phyloP scores from a whole-genome alignment of 164 flowering plant genomes.

The Piper betle region DNA sequence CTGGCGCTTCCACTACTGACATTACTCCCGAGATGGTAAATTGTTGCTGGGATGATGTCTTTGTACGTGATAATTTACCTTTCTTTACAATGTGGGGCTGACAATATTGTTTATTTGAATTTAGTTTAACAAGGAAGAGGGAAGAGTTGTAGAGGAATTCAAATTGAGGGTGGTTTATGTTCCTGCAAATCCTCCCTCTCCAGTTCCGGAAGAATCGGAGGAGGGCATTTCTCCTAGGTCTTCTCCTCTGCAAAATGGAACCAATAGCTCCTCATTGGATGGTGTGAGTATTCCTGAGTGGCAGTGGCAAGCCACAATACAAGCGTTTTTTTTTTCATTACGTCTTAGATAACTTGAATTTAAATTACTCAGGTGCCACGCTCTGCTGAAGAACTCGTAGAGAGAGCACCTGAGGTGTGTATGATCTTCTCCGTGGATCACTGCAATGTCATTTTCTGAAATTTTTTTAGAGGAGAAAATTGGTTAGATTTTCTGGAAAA shows the following conservation, averaged over 20 bases:
- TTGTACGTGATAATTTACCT: background rate
- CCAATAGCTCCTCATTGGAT: constrained; percentile 28
- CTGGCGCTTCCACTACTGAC: constrained; percentile 39
- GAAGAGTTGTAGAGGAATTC: constrained; percentile 67
- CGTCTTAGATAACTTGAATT: background rate
- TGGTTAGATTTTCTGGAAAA: too few relatives aligned
- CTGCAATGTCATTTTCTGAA: too few relatives aligned
- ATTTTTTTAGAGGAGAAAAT: too few relatives aligned
- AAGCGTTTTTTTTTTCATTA: background rate
- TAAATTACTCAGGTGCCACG: constrained; percentile 33
- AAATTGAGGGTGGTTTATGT: constrained; percentile 71
- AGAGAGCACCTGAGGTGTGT: too few relatives aligned
- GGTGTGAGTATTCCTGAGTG: constrained; percentile 28
- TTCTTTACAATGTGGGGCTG: background rate
- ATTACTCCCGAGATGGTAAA: constrained; percentile 60
- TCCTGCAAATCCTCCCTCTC: constrained; percentile 85
- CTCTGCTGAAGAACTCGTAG: too few relatives aligned
- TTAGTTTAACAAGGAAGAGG: constrained; percentile 69
- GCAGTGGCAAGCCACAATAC: background rate
- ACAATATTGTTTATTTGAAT: constrained; percentile 4
- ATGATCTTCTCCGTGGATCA: too few relatives aligned
- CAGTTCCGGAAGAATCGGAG: constrained; percentile 89
- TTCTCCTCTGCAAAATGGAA: constrained; percentile 36
- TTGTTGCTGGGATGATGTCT: background rate
- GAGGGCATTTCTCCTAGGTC: constrained; percentile 75